phyloP scores from a whole-genome alignment of 2,329 filamentous ascomycete species.

The Furcasterigmium sp. region DNA sequence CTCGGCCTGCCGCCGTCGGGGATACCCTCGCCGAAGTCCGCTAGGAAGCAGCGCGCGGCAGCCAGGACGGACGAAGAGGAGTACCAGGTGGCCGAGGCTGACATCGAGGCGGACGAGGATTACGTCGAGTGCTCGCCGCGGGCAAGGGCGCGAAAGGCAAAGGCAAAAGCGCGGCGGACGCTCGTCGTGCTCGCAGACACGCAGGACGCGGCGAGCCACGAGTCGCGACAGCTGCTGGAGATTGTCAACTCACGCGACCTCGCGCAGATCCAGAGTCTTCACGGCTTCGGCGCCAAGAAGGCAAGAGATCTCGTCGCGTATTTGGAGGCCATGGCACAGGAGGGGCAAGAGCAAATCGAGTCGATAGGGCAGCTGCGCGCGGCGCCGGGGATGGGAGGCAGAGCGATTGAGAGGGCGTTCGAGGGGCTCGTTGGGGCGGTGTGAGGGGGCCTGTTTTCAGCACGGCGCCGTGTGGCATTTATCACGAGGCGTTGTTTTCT shows the following conservation, averaged over 20 bases:
- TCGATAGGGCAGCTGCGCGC: slow-evolving; percentile 45
- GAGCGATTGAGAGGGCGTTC: slow-evolving; percentile 51
- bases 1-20: slow-evolving; percentile 26
- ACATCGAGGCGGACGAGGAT: slow-evolving; percentile 35
- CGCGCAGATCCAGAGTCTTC: slow-evolving; percentile 57
- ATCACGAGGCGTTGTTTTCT: background rate
- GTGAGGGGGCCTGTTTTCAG: background rate
- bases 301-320: slow-evolving; percentile 56
- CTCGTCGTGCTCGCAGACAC: background rate
- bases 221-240: slow-evolving; percentile 57
- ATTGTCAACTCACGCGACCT: slow-evolving; percentile 72
- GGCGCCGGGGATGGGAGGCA: slow-evolving; percentile 52
- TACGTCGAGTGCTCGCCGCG: slow-evolving; percentile 20
- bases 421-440: slow-evolving; percentile 33
- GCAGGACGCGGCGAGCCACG: slow-evolving; percentile 29
- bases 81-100: slow-evolving; percentile 33
- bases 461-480: background rate
- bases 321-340: slow-evolving; percentile 39
- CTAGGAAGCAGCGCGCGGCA: slow-evolving; percentile 15
- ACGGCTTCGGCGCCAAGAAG: slow-evolving; percentile 69
- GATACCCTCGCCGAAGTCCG: slow-evolving; percentile 1
- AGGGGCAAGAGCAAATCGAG: slow-evolving; percentile 35
- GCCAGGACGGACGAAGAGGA: slow-evolving; percentile 32
- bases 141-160: slow-evolving; percentile 24
- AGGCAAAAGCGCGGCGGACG: slow-evolving; percentile 9